phyloP scores from a whole-genome alignment of 306 rosid species.

The Corylus heterophylla region DNA sequence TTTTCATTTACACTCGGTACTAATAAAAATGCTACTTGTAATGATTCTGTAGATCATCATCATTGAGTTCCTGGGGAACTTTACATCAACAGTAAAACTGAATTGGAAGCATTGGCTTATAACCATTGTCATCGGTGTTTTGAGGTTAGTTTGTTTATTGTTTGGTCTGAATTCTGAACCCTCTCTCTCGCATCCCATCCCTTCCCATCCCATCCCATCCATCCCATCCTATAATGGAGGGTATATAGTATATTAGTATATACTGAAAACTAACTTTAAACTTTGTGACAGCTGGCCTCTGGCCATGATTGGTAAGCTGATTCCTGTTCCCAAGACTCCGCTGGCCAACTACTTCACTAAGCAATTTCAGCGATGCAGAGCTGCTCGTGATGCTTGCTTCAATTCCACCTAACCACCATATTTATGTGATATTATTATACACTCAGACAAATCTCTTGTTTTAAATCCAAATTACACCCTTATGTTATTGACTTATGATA shows the following conservation, averaged over 20 bases:
- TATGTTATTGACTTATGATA: too few relatives aligned
- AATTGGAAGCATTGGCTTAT: constrained; percentile 63
- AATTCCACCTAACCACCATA: neutral
- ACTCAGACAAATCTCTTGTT: too few relatives aligned
- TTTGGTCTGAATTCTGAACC: neutral
- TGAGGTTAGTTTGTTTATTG: constrained; percentile 52
- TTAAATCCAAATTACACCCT: too few relatives aligned
- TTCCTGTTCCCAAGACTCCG: constrained; percentile 82
- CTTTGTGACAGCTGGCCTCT: constrained; percentile 81
- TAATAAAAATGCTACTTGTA: constrained; percentile 11
- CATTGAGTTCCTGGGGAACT: constrained; percentile 80
- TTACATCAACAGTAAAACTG: constrained; percentile 65
- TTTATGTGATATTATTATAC: too few relatives aligned
- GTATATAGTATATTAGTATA: neutral
- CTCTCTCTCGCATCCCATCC: too few relatives aligned
- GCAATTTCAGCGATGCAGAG: constrained; percentile 40
- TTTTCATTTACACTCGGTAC: constrained; percentile 2
- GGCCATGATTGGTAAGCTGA: constrained; percentile 68
- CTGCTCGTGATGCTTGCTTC: constrained; percentile 10
- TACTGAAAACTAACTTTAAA: neutral
- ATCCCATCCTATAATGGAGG: too few relatives aligned
- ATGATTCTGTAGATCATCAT: constrained; percentile 60
- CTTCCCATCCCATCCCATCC: neutral
- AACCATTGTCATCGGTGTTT: constrained; percentile 49
- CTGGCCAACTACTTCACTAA: constrained; percentile 33